Percentiles rank a stretch among this genome's conserved stretches.
These are phyloP conservation scores for Cercospora citrullina DNA, from an alignment of 2,329 filamentous ascomycete genomes.

Conservation along the genomic window DNA sequence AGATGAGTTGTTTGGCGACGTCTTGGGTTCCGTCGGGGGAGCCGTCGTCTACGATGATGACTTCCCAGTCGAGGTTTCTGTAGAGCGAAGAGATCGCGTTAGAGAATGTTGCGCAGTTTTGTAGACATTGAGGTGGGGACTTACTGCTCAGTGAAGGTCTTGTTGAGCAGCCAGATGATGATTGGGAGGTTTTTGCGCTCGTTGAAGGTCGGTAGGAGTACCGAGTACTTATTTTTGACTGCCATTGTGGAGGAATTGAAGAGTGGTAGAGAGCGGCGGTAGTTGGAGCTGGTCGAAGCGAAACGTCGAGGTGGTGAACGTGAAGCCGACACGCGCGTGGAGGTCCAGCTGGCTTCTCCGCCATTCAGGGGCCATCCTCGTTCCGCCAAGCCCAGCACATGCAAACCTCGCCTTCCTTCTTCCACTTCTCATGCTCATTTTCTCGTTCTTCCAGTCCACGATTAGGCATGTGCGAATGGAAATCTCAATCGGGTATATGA, in stretches of 20 bases:
- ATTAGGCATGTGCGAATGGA: neutral
- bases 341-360: slow-evolving; percentile 8
- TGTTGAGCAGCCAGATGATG: slow-evolving; percentile 89
- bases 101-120: neutral
- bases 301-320: neutral
- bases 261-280: neutral
- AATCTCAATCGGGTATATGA: neutral
- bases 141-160: slow-evolving; percentile 86
- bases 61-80: slow-evolving; percentile 92
- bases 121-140: slow-evolving; percentile 32
- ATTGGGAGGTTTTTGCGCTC: slow-evolving; percentile 96
- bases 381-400: neutral
- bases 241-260: slow-evolving; percentile 36
- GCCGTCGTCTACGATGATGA: slow-evolving; percentile 97
- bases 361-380: slow-evolving; percentile 5
- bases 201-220: slow-evolving; percentile 98
- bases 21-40: slow-evolving; percentile 93
- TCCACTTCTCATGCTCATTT: neutral
- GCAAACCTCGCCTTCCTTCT: neutral
- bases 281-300: neutral
- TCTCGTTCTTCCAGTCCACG: neutral
- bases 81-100: neutral
- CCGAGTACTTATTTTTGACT: slow-evolving; percentile 86
- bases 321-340: neutral
- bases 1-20: slow-evolving; percentile 85